phyloP scores from a whole-genome alignment of 208 protist genomes.

The Leishmania aethiopica region DNA sequence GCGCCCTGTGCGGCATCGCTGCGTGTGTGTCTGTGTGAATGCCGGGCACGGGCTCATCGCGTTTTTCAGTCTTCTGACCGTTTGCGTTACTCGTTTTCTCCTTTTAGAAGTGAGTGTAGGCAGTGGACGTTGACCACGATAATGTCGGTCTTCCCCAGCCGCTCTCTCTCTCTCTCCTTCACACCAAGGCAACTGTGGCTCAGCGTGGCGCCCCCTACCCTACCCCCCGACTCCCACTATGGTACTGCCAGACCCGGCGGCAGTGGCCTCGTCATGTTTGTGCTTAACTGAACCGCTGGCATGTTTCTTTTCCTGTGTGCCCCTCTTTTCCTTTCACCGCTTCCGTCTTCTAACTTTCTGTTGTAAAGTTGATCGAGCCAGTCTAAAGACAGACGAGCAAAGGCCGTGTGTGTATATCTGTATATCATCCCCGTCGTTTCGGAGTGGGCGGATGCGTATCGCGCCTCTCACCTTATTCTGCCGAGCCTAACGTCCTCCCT shows the following conservation, averaged over 20 bases:
- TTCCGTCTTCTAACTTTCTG: neutral
- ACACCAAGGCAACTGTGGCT: neutral
- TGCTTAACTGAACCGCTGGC: neutral
- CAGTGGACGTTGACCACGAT: neutral
- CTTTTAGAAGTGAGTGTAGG: neutral
- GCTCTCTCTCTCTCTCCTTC: neutral
- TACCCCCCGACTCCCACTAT: neutral
- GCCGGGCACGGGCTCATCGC: neutral
- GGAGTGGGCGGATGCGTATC: neutral
- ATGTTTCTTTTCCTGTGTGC: neutral
- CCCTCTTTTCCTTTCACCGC: neutral
- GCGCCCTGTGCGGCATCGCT: neutral
- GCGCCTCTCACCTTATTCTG: neutral
- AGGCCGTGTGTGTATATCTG: neutral
- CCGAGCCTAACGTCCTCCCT: neutral
- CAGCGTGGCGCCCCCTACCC: neutral
- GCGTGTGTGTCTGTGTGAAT: neutral
- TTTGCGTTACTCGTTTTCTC: neutral
- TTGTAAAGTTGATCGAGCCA: neutral
- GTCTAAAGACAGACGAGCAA: neutral
- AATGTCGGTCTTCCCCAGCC: neutral
- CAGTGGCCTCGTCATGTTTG: constrained; percentile 3
- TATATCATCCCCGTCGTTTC: neutral
- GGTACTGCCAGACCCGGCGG: constrained; percentile 4
- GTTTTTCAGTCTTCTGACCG: neutral